phyloP scores from a whole-genome alignment of 257 asterid species.

The Dorcoceras hygrometricum region DNA sequence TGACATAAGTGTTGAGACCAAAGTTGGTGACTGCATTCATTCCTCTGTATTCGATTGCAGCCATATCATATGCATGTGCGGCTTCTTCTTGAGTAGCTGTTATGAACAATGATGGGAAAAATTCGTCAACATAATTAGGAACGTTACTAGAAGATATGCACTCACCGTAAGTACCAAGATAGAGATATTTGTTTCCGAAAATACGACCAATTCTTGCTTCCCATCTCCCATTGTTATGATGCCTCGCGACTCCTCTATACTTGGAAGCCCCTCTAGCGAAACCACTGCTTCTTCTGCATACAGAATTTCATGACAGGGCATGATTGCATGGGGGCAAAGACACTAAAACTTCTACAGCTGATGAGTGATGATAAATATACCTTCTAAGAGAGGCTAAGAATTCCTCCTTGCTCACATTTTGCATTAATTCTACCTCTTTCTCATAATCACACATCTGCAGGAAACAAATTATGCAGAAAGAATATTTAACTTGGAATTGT shows the following conservation, averaged over 20 bases:
- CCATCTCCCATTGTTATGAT: constrained; percentile 80
- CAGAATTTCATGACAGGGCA: no score
- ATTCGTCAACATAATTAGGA: no score
- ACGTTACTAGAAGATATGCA: no score
- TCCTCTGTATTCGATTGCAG: constrained; percentile 77
- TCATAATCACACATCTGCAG: constrained; percentile 53
- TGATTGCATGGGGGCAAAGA: no score
- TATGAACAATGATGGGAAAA: no score
- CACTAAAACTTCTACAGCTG: no score
- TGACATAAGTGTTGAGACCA: constrained; percentile 55
- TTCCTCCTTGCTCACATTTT: constrained; percentile 59
- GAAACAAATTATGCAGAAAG: neutral
- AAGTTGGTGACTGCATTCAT: constrained; percentile 69
- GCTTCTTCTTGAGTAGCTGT: constrained; percentile 84
- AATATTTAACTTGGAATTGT: neutral
- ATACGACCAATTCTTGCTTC: constrained; percentile 77
- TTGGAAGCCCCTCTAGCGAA: constrained; percentile 76
- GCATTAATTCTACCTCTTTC: constrained; percentile 62
- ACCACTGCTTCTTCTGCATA: constrained; percentile 72
- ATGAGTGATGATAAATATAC: no score
- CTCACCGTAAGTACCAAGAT: constrained; percentile 65
- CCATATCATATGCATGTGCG: constrained; percentile 67
- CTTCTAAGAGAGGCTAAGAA: constrained; percentile 76
- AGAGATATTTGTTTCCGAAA: constrained; percentile 70
- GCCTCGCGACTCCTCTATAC: constrained; percentile 83